Evolutionary conservation across 495 filamentous ascomycete species (phyloP), one percentile per base, ranked within the genome.

Genomic region (Podospora pseudoanserina): DNA sequence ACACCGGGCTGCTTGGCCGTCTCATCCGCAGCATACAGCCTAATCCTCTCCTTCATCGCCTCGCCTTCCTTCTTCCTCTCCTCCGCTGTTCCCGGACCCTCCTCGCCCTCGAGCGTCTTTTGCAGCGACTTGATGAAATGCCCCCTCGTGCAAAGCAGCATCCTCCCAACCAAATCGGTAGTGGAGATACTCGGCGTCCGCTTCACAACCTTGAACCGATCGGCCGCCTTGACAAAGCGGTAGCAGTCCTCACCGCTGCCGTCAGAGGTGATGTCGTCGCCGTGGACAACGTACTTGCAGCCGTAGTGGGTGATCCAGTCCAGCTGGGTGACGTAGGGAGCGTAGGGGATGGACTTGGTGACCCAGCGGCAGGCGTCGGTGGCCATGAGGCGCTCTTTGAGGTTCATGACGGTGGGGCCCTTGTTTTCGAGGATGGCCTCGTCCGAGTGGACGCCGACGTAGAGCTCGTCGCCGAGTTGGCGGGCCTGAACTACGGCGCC

Each of bases 211-310:
- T 91, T 89, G 84, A 99, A 98, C 7, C 95, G 87, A 20, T 89
- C 89, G 16, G 93, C 94, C 27, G 88, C 88, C 78, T 98, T 98
- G 64, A 99, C 95, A 76, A 90, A 97, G 69, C 96, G 89, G 79
- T 99, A 99, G 80, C 96, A 98, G 79, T 99, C 95, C 74, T 96
- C 88, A 9, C 95, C 95, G 67, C 86, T 86, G 74, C 88, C 89
- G 74, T 99, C 95, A 0, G 92, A 96, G 2, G 95, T 98, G 67
- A 98, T 95, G 77, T 99, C 95, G 74, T 99, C 96, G 30, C 95
- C 95, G 77, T 99, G 95, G 5, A 97, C 94, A 2, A 99, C 95
- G 76, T 92, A 97, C 71, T 87, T 84, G 81, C 95, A 98, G 49
- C 94, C 93, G 71, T 94, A 97, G 75, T 94, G 92, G 61, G 90